Evolutionary conservation across 305 asterid species (phyloP), one percentile per base, ranked within the genome.

Genomic region (Solanum hybrid): DNA sequence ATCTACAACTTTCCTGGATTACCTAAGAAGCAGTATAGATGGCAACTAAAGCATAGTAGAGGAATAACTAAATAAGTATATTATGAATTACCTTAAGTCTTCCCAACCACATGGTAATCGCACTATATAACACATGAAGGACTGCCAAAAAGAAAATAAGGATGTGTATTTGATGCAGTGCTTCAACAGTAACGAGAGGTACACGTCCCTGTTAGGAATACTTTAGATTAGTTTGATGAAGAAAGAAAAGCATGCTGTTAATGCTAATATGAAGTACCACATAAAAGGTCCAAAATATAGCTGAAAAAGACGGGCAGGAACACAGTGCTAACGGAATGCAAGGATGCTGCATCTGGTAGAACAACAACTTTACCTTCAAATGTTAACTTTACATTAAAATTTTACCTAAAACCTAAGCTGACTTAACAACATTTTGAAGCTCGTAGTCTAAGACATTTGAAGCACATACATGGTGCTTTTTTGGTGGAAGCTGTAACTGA

Each of bases 131-230:
- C 27, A 89, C 91, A 84, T 89, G 91, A 79, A 86, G 80, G 87
- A 89, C 89, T 14, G 91, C 91, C 89, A 89, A 78, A 86, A 89
- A 89, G 91, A 86, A 89, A 76, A 89, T 69, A 31, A 89, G 91
- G 91, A 89, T 89, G 88, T 89, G 91, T 60, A 86, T 86, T 72
- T 89, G 91, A 79, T 89, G 91, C 79, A 89, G 87, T 77, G 71
- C 87, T 11, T 89, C 91, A 29, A 89, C 91, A 73, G 89, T 34
- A 34, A 86, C 24, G 69, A 89, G 91, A 42, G 91, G 66, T 5
- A 60, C 91, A 77, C 29, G 36, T 81, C 89, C 91, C 91, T 85
- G 85, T 76, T 26, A 86, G 76, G 88, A 85, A 77, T 77, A 88
- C 78, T 22, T 46, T 26, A 77, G 60, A 89, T 89, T 37, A 72